A percentile compares a stretch with the other conserved stretches of the same genome.
Conservation (phyloP, 1,139 yeast species). For the Insectozyma bohioensis region DNA sequence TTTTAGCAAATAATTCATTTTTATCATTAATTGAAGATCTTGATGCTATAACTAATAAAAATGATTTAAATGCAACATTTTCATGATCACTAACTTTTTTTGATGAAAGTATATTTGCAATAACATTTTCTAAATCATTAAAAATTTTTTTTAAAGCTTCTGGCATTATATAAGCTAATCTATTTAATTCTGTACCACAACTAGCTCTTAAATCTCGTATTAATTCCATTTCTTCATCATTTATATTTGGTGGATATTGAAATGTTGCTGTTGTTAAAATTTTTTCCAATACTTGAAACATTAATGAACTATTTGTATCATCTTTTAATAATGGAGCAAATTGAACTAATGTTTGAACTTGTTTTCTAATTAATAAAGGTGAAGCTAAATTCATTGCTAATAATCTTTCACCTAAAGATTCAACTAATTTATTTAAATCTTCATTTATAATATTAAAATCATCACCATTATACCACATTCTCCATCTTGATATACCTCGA, state of each 20-base stretch:
- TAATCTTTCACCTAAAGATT: constrained; percentile 73
- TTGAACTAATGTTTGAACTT: constrained; percentile 92
- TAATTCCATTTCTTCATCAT: constrained; percentile 75
- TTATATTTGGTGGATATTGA: constrained; percentile 67
- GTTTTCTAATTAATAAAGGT: constrained; percentile 79
- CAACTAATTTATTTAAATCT: constrained; percentile 62
- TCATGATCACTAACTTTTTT: constrained; percentile 85
- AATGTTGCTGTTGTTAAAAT: constrained; percentile 86
- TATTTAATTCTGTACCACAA: constrained; percentile 91
- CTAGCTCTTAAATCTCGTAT: constrained; percentile 86
- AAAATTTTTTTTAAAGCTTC: constrained; percentile 80
- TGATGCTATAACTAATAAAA: constrained; percentile 86
- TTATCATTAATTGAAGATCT: constrained; percentile 71
- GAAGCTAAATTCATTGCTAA: constrained; percentile 74
- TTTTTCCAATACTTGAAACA: constrained; percentile 84
- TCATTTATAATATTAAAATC: constrained; percentile 62
- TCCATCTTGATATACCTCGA: constrained; percentile 95
- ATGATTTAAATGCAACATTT: constrained; percentile 89
- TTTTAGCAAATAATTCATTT: constrained; percentile 73
- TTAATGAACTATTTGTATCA: constrained; percentile 58
- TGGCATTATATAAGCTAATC: constrained; percentile 93
- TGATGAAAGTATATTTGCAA: constrained; percentile 66
- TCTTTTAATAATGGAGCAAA: constrained; percentile 91
- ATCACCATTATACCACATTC: constrained; percentile 76
- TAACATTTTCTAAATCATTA: constrained; percentile 77